These are phyloP conservation scores for Alternaria burnsii DNA, from an alignment of 2,329 filamentous ascomycete genomes.

Conservation along the genomic window DNA sequence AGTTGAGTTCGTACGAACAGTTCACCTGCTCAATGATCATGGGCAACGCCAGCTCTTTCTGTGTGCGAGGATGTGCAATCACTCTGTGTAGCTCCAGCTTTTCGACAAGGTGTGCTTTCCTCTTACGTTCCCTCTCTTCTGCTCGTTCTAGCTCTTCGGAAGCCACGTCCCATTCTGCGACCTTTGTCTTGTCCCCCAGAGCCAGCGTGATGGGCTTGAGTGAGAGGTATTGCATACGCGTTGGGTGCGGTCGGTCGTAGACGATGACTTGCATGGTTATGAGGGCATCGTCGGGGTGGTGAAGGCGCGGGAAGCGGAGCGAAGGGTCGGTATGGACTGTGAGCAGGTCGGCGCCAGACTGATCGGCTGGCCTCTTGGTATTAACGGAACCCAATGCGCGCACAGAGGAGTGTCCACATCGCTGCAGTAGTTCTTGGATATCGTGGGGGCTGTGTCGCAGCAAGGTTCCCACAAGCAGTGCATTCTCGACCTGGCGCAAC, in stretches of 20 bases:
- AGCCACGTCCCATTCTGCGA: constrained; percentile 50
- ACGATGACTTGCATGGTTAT: constrained; percentile 86
- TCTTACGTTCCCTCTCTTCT: constrained; percentile 72
- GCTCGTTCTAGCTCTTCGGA: constrained; percentile 69
- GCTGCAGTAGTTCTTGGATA: constrained; percentile 78
- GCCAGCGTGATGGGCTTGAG: constrained; percentile 87
- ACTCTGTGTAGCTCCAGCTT: constrained; percentile 92
- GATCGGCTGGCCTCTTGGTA: constrained; percentile 56
- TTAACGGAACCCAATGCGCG: constrained; percentile 89
- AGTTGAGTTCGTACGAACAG: constrained; percentile 89
- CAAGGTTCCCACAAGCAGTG: constrained; percentile 82
- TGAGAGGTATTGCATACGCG: constrained; percentile 95
- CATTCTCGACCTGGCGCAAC: constrained; percentile 75
- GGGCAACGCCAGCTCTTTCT: constrained; percentile 81
- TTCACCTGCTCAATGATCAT: constrained; percentile 93
- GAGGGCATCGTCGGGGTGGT: constrained; percentile 69
- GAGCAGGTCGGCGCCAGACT: constrained; percentile 74
- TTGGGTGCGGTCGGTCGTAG: constrained; percentile 85
- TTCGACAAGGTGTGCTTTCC: constrained; percentile 74
- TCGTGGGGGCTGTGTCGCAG: constrained; percentile 84
- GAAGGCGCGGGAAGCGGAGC: constrained; percentile 72
- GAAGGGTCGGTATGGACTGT: constrained; percentile 64
- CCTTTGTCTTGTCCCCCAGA: constrained; percentile 68
- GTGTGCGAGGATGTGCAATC: constrained; percentile 75
- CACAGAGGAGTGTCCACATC: constrained; percentile 84